Evolutionary conservation across 495 filamentous ascomycete species (phyloP), one percentile per base, ranked within the genome.

Genomic region (Margaritispora aquatica): DNA sequence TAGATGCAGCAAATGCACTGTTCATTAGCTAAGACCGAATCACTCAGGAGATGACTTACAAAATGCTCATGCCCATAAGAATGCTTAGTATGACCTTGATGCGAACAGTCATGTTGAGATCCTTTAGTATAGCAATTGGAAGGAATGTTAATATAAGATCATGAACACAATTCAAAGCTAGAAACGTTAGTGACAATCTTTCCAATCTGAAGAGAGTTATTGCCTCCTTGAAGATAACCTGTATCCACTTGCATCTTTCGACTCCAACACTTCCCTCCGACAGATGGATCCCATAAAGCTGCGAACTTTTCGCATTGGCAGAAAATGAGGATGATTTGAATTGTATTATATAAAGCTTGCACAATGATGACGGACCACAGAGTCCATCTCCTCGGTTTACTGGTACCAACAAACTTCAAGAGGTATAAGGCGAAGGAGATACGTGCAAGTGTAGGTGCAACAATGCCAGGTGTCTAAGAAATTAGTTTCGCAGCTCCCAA

Each of bases 201-300:
- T 54, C 17, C 2, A 7, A 53, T 7, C 15, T 41, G 2, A 38
- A 23, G 38, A 19, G 13, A 41, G 27, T 15, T 51, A 26, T 51
- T 51, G 44, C 56, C 47, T 24, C 56, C 56, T 24, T 51, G 34
- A 17, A 58, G 44, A 38, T 51, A 58, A 1, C 56, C 56, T 0
- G 56, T 51, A n/a, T 51, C 27, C 4, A 58, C 56, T 29, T 58
- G 56, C 1, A 58, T 48, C 19, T 58, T 52, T 13, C 20, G 46
- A 29, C 56, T 58, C 56, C 56, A 58, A 29, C 56, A 58, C 27
- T 58, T 58, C 19, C 56, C 56, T 38, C 56, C 56, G n/a, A 52
- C 47, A 26, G 47, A 21, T 2, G 56, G 56, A 41, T 58, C 27
- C 56, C 56, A 58, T 1, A 58, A 21, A 15, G 56, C 56, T n/a